phyloP scores from a whole-genome alignment of 306 rosid genomes.

The Oemleria cerasiformis region DNA sequence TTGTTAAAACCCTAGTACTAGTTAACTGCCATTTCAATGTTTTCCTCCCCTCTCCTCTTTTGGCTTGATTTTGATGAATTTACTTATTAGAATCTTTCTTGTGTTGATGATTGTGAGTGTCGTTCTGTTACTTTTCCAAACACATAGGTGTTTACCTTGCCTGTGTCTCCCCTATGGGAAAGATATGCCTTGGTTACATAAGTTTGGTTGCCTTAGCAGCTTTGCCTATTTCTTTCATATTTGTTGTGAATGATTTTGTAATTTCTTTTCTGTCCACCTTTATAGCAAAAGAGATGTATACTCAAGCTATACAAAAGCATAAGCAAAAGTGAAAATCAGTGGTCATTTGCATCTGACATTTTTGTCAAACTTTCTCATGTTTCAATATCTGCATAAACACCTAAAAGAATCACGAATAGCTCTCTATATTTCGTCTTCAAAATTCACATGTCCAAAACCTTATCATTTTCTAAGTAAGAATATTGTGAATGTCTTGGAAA shows the following conservation, averaged over 20 bases:
- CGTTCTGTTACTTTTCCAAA: background rate
- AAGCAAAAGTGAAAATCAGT: too few relatives aligned
- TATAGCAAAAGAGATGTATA: background rate
- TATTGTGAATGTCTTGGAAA: background rate
- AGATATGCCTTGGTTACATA: background rate
- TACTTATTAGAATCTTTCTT: background rate
- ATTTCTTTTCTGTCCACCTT: background rate
- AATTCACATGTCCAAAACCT: too few relatives aligned
- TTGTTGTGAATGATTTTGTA: background rate
- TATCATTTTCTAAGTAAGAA: too few relatives aligned
- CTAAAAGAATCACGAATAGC: too few relatives aligned
- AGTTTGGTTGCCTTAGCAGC: background rate
- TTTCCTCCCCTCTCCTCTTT: background rate
- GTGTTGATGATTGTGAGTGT: background rate
- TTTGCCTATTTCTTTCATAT: background rate
- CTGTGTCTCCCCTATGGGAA: background rate
- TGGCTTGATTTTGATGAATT: background rate
- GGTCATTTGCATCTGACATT: too few relatives aligned
- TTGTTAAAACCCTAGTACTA: background rate
- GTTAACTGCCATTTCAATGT: background rate
- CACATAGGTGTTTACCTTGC: background rate
- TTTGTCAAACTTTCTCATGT: too few relatives aligned
- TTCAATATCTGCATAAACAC: too few relatives aligned
- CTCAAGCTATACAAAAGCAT: too few relatives aligned
- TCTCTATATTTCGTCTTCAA: too few relatives aligned